These are phyloP conservation scores for Daldinia sp. DNA, from an alignment of 2,329 filamentous ascomycete species.

Conservation along the genomic window DNA sequence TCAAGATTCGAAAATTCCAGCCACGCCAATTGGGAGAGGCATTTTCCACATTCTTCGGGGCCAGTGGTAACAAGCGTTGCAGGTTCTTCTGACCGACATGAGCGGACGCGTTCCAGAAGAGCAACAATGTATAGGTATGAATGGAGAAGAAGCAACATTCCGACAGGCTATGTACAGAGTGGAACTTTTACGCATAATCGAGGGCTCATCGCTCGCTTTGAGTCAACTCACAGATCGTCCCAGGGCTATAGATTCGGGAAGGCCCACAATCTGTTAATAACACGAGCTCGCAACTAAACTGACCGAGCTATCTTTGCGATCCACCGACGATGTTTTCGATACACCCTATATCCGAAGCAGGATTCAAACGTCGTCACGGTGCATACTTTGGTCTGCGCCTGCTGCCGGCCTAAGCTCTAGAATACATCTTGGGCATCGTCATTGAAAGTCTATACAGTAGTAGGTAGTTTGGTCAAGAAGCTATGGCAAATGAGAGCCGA, in stretches of 20 bases:
- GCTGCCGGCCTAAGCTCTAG: not conserved
- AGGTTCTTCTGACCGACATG: constrained; percentile 9
- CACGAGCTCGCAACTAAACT: constrained; percentile 19
- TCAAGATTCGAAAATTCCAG: constrained; percentile 2
- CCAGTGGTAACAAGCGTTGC: constrained; percentile 26
- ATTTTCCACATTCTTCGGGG: not conserved
- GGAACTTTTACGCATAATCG: constrained; percentile 12
- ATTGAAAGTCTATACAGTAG: not conserved
- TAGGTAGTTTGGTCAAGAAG: not conserved
- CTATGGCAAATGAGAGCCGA: not conserved
- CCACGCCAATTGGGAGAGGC: constrained; percentile 3
- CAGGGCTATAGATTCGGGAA: constrained; percentile 14
- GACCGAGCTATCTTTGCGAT: constrained; percentile 9
- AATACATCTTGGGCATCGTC: not conserved
- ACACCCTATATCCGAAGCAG: constrained; percentile 4
- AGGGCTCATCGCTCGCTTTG: constrained; percentile 10
- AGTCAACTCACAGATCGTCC: not conserved
- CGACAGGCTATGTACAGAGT: constrained; percentile 10
- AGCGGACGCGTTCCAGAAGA: constrained; percentile 17
- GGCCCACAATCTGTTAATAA: constrained; percentile 16
- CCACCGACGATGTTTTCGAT: not conserved
- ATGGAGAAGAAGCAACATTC: constrained; percentile 6
- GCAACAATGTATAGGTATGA: not conserved
- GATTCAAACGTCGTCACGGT: constrained; percentile 4
- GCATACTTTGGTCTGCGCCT: constrained; percentile 1